phyloP scores from a whole-genome alignment of 768 basidiomycete species.

The Termitomyces sp. region DNA sequence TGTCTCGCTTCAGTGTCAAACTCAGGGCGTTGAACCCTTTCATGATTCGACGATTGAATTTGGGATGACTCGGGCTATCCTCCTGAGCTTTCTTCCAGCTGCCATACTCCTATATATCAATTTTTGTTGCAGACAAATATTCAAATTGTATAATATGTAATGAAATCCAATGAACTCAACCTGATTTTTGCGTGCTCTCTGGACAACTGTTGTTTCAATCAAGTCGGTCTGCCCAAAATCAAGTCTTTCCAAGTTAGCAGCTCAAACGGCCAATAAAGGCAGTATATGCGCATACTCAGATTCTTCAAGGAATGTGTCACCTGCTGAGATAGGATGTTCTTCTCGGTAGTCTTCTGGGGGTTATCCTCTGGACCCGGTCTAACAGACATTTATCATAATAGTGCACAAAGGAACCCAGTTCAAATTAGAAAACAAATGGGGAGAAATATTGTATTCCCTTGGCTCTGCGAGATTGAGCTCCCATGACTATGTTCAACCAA shows the following conservation, averaged over 20 bases:
- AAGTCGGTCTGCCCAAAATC: neutral
- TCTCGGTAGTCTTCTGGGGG: neutral
- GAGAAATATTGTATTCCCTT: neutral
- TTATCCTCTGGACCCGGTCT: neutral
- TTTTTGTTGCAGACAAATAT: neutral
- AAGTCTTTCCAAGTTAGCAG: neutral
- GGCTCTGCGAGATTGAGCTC: too few species aligned
- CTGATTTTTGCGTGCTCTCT: neutral
- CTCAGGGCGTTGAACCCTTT: neutral
- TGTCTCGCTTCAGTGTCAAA: too few species aligned
- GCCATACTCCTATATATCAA: neutral
- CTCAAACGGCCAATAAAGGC: neutral
- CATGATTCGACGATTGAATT: neutral
- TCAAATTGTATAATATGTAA: too few species aligned
- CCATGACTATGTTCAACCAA: neutral
- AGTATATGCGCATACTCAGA: neutral
- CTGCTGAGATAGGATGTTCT: neutral
- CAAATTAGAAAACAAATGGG: neutral
- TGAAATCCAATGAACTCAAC: neutral
- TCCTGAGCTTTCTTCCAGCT: neutral
- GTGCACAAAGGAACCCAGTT: neutral
- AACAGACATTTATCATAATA: neutral
- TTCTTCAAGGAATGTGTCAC: neutral
- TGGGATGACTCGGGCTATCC: neutral
- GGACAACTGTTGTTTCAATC: neutral